phyloP scores from a whole-genome alignment of 177 flowering plant species.

The Vitis hybrid region DNA sequence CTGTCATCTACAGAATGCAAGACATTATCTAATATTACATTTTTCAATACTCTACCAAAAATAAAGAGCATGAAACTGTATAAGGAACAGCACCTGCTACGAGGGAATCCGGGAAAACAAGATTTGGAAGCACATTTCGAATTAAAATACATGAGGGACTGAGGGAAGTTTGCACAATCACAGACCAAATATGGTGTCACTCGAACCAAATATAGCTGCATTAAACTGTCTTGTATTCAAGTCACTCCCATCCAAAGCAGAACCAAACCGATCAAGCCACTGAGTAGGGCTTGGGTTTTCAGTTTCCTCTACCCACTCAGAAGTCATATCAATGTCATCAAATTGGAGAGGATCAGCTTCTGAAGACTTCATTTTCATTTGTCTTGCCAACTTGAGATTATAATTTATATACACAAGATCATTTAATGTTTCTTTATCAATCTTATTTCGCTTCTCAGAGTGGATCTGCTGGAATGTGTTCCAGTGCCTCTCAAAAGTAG shows the following conservation, averaged over 20 bases:
- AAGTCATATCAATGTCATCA: conserved; percentile 93
- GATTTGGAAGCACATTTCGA: background rate
- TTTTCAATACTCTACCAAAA: background rate
- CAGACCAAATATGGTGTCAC: conserved; percentile 60
- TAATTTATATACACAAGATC: conserved; percentile 70
- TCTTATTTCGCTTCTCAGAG: conserved; percentile 82
- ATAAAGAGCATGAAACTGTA: background rate
- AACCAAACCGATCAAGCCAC: conserved; percentile 85
- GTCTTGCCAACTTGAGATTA: conserved; percentile 72
- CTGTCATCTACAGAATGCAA: background rate
- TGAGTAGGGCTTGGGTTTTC: conserved; percentile 71
- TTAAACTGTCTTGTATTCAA: conserved; percentile 81
- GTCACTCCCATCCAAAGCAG: conserved; percentile 73
- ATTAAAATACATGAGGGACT: background rate
- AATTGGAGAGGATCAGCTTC: conserved; percentile 69
- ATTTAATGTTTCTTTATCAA: conserved; percentile 67
- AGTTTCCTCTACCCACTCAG: conserved; percentile 92
- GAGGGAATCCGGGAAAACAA: background rate
- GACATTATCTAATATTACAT: background rate
- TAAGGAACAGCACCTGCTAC: background rate
- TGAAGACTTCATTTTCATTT: conserved; percentile 37
- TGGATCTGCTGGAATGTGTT: conserved; percentile 72
- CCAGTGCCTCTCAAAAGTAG: conserved; percentile 70
- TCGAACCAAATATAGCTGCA: conserved; percentile 55
- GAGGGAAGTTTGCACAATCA: conserved; percentile 18